These are phyloP conservation scores for Globisporangium orthogonon DNA, from an alignment of 352 stramenopile species.

Conservation along the genomic window DNA sequence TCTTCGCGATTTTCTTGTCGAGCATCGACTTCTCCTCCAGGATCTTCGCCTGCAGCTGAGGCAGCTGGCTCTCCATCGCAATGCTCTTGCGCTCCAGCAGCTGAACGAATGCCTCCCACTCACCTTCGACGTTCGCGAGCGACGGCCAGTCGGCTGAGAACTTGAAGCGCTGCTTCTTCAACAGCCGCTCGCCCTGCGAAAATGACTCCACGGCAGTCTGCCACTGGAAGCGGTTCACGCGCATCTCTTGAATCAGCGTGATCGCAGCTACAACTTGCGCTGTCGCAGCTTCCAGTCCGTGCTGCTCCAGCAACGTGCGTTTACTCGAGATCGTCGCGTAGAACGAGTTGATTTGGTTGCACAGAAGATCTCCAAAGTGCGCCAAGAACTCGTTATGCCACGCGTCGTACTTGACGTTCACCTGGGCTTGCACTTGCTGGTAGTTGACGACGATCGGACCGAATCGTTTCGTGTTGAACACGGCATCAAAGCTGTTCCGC, in stretches of 20 bases:
- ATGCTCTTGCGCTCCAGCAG: conserved; percentile 84
- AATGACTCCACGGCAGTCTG: conserved; percentile 86
- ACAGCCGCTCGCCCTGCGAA: conserved; percentile 90
- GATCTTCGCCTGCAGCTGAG: conserved; percentile 96
- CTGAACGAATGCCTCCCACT: conserved; percentile 94
- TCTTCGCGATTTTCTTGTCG: conserved; percentile 72
- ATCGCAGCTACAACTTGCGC: conserved; percentile 93
- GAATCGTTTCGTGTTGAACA: conserved; percentile 87
- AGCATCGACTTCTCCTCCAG: conserved; percentile 92
- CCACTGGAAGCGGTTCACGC: conserved; percentile 61
- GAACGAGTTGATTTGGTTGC: conserved; percentile 89
- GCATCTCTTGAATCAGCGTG: conserved; percentile 88
- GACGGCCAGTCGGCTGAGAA: conserved; percentile 97
- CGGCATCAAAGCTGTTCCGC: conserved; percentile 92
- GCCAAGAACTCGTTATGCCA: conserved; percentile 98
- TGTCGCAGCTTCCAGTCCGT: conserved; percentile 94
- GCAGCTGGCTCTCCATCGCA: conserved; percentile 96
- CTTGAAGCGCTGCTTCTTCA: conserved; percentile 95
- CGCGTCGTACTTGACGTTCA: conserved; percentile 99
- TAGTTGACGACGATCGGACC: conserved; percentile 89
- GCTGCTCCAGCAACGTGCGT: conserved; percentile 88
- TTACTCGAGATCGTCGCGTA: conserved; percentile 83
- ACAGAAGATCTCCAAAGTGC: conserved; percentile 93
- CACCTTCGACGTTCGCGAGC: conserved; percentile 92
- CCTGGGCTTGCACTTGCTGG: conserved; percentile 88